These are phyloP conservation scores for Lachnum nothofagi DNA, from an alignment of 2,329 filamentous ascomycete genomes.

Conservation along the genomic window DNA sequence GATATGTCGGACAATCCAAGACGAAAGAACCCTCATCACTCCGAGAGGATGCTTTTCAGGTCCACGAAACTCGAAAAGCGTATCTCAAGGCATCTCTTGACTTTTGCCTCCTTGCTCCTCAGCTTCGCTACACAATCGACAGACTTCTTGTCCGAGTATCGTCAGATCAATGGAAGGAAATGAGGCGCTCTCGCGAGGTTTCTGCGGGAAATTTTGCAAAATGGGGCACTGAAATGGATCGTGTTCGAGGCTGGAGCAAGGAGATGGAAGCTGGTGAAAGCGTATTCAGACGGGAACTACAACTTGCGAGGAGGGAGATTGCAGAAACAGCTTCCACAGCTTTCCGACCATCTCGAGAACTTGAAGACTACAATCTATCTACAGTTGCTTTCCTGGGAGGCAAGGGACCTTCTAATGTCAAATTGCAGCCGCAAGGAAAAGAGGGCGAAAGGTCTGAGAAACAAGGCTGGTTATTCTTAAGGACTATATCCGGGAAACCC, in stretches of 20 bases:
- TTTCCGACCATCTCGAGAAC: constrained; percentile 77
- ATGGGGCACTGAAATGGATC: constrained; percentile 77
- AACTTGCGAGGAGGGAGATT: constrained; percentile 72
- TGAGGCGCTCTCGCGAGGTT: constrained; percentile 66
- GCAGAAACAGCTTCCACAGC: constrained; percentile 68
- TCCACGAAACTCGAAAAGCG: constrained; percentile 84
- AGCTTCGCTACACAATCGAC: constrained; percentile 78
- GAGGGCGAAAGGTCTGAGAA: constrained; percentile 59
- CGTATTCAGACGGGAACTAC: constrained; percentile 74
- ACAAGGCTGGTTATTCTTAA: constrained; percentile 88
- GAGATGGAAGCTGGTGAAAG: constrained; percentile 91
- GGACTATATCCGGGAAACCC: constrained; percentile 79
- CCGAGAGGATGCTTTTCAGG: constrained; percentile 89
- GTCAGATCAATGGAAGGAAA: constrained; percentile 81
- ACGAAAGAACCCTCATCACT: constrained; percentile 88
- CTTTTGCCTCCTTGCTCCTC: constrained; percentile 81
- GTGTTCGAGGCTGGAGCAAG: constrained; percentile 85
- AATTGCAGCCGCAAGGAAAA: constrained; percentile 45
- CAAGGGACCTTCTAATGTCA: constrained; percentile 55
- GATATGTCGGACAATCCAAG: constrained; percentile 82
- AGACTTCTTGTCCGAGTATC: constrained; percentile 80
- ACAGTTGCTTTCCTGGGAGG: constrained; percentile 83
- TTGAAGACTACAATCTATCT: constrained; percentile 86
- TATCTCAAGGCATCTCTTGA: constrained; percentile 93
- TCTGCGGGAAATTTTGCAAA: constrained; percentile 57